Evolutionary conservation across 163 green algal genomes (phyloP).

Genomic region (Coccomyxa subellipsoidea): DNA sequence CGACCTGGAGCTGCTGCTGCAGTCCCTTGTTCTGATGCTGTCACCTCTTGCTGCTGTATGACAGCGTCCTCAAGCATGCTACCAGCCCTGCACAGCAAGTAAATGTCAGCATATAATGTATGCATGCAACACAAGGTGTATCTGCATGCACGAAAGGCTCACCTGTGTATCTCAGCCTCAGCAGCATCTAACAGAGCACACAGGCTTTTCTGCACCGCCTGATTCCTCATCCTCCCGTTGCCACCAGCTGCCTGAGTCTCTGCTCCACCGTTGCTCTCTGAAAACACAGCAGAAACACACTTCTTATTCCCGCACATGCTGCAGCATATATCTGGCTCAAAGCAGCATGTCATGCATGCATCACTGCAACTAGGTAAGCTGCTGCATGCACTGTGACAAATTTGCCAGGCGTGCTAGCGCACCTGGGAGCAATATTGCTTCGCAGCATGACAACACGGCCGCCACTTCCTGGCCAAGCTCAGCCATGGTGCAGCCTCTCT

Average conservation of each 20-base stretch:
- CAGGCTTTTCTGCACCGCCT: neutral
- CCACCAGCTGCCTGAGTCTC: neutral
- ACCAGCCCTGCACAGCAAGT: neutral
- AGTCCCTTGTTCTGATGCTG: neutral
- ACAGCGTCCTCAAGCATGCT: neutral
- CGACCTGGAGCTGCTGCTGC: neutral
- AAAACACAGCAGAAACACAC: neutral
- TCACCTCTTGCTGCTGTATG: neutral
- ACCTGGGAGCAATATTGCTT: neutral
- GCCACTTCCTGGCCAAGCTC: neutral
- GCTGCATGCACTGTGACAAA: neutral
- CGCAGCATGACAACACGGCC: neutral
- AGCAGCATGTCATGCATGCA: neutral
- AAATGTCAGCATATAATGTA: neutral
- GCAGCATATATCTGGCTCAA: neutral
- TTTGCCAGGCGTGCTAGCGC: neutral
- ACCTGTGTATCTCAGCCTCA: neutral
- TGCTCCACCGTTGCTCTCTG: neutral
- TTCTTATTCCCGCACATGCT: too few relatives aligned
- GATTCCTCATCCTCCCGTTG: neutral
- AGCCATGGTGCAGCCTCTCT: neutral
- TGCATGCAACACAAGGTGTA: neutral
- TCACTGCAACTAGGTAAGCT: neutral
- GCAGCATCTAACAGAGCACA: neutral
- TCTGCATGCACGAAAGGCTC: neutral